Percentiles rank a stretch among this genome's conserved stretches.
Conservation (phyloP, 2,329 filamentous ascomycete species). For the Arthrocladium fulminans region DNA sequence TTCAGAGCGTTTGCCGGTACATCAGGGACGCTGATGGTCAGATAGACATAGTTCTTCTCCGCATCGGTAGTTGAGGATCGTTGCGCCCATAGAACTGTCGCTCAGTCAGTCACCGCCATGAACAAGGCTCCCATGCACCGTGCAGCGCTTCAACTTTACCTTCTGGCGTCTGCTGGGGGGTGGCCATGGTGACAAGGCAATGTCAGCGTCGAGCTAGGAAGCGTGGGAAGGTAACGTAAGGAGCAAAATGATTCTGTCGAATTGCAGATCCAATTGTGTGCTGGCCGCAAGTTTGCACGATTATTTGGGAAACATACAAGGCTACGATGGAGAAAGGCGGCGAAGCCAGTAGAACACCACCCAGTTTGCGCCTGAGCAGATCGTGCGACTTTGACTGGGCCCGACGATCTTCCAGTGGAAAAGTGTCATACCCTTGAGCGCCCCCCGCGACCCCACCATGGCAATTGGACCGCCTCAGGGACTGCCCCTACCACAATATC, state of each 20-base stretch:
- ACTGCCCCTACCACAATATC: neutral
- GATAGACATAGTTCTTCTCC: slow-evolving; percentile 87
- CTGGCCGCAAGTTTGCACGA: slow-evolving; percentile 3
- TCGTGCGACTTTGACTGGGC: neutral
- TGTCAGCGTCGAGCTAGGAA: no score
- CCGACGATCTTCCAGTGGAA: neutral
- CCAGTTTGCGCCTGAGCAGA: slow-evolving; percentile 10
- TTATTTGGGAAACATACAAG: slow-evolving; percentile 1
- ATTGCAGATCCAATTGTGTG: no score
- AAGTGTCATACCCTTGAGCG: neutral
- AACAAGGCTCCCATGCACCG: neutral
- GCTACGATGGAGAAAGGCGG: slow-evolving; percentile 10
- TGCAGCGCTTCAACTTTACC: slow-evolving; percentile 28
- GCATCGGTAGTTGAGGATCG: slow-evolving; percentile 73
- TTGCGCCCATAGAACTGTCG: slow-evolving; percentile 89
- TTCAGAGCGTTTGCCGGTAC: slow-evolving; percentile 66
- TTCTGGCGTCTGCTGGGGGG: slow-evolving; percentile 36
- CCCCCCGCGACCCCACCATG: neutral
- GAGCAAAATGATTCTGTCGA: neutral
- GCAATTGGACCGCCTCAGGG: neutral
- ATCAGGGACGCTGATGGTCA: slow-evolving; percentile 84
- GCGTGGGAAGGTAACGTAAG: slow-evolving; percentile 7
- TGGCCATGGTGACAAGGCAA: slow-evolving; percentile 25
- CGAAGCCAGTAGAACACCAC: slow-evolving; percentile 22
- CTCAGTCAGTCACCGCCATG: slow-evolving; percentile 13